phyloP scores from a whole-genome alignment of 176 grass and related monocot species.

The Oryza coarctata region DNA sequence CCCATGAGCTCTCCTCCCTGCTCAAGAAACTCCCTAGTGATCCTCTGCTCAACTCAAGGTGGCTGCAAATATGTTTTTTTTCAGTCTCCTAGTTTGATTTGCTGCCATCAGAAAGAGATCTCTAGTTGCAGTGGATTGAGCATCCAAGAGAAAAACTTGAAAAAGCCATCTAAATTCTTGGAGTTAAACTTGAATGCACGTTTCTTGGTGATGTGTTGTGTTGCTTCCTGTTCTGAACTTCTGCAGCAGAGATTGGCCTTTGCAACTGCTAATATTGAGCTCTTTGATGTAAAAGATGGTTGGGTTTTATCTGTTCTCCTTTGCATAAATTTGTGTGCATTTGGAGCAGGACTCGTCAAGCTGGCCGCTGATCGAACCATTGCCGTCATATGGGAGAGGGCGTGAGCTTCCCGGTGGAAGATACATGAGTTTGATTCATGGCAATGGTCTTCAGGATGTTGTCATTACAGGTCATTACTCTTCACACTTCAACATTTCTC shows the following conservation, averaged over 20 bases:
- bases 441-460: slow-evolving; percentile 74
- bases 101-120: neutral
- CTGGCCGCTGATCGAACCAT: slow-evolving; percentile 78
- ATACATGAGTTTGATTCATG: slow-evolving; percentile 94
- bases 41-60: neutral
- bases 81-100: neutral
- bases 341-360: slow-evolving; percentile 65
- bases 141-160: neutral
- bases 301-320: neutral
- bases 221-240: neutral
- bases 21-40: neutral
- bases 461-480: slow-evolving; percentile 77
- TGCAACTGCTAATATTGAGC: slow-evolving; percentile 2
- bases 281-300: neutral
- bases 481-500: neutral
- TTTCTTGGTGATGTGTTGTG: neutral
- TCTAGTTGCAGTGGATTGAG: neutral
- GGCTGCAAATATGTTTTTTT: neutral
- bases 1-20: neutral
- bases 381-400: slow-evolving; percentile 91
- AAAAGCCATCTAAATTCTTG: neutral
- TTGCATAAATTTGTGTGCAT: neutral
- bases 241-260: neutral
- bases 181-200: neutral
- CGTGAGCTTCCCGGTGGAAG: slow-evolving; percentile 76